Base-by-base conservation (phyloP, 1,284 basidiomycete genomes). In the Ganoderma sp. region DNA sequence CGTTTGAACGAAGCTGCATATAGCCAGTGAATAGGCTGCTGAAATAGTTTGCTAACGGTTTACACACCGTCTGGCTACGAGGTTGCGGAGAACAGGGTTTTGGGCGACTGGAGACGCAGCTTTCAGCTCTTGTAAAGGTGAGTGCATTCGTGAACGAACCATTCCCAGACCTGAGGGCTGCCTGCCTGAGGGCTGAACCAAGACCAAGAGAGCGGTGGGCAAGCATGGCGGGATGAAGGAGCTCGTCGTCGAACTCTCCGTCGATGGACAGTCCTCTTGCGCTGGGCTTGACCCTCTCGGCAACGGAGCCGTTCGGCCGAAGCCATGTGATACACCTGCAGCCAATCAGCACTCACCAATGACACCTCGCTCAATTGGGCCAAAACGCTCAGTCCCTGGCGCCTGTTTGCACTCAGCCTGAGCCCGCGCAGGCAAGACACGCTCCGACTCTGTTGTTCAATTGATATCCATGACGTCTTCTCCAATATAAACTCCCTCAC, bases 131-230 rank as follows among this genome's bases (percentile, higher is more conserved):
- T 34, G 28, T n/a, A 9, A n/a, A 15, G 5, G 34, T 12, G 28
- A 34, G 8, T 25, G 41, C 32, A 8, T 32, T 5, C 32, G 22
- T 7, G 57, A 12, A 72, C 78, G 61, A 71, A 90, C 89, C 82
- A 66, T 82, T 68, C 67, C 81, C 81, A 19, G 85, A 80, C 42
- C 81, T 73, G 70, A 90, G 83, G 0, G 81, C 81, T 25, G 83
- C 81, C 71, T 83, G 84, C 76, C 86, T 85, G 66, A 90, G 78
- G 25, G 84, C 81, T 19, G 86, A 78, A 28, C 84, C 82, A 63
- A 90, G 79, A 67, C 88, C 88, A 60, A 88, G 74, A 61, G 81
- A 79, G 76, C 86, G 83, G 68, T 82, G 78, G 72, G 84, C 84
- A 79, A 86, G 81, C 82, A 85, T 83, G 64, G 75, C 81, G 37